phyloP scores from a whole-genome alignment of 2,329 filamentous ascomycete species.

The Phyllosticta citrichinensis region DNA sequence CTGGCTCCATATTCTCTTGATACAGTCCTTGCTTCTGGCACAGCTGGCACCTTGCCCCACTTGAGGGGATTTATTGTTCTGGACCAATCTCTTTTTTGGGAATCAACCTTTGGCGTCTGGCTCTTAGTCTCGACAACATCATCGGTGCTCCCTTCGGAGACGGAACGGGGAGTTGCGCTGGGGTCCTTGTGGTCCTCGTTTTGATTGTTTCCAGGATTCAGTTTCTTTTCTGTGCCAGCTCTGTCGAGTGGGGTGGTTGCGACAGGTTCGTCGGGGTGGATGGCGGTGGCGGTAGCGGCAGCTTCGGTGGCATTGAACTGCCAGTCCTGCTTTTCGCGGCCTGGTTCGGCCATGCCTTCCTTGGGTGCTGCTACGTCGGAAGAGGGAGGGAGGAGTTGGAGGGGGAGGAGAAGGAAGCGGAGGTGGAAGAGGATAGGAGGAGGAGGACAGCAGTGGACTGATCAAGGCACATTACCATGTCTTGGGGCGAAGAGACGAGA shows the following conservation, averaged over 20 bases:
- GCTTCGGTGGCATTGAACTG: slow-evolving; percentile 22
- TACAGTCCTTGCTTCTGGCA: slow-evolving; percentile 42
- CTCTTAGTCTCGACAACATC: slow-evolving; percentile 17
- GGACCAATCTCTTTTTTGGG: slow-evolving; percentile 39
- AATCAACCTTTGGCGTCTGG: background rate
- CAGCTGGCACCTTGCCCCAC: slow-evolving; percentile 41
- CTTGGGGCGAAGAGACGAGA: background rate
- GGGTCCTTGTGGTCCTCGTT: slow-evolving; percentile 14
- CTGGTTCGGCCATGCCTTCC: slow-evolving; percentile 14
- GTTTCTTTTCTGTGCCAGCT: slow-evolving; percentile 16
- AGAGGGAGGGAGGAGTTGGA: background rate
- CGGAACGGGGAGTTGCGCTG: slow-evolving; percentile 16
- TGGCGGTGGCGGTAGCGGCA: slow-evolving; percentile 23
- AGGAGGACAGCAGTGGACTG: background rate
- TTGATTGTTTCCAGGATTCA: slow-evolving; percentile 6
- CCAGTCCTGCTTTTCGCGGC: slow-evolving; percentile 27
- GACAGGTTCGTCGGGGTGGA: slow-evolving; percentile 29
- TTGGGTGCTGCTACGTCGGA: background rate
- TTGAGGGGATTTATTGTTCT: slow-evolving; percentile 42
- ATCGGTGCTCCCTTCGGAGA: slow-evolving; percentile 19
- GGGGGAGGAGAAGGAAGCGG: background rate
- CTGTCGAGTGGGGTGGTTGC: slow-evolving; percentile 28
- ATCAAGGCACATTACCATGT: background rate
- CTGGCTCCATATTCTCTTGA: slow-evolving; percentile 64
- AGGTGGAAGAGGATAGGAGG: background rate